Percentiles rank a stretch among this genome's conserved stretches.
phyloP scores from a whole-genome alignment of 73 alveolate genomes.

The Paramecium octaurelia region DNA sequence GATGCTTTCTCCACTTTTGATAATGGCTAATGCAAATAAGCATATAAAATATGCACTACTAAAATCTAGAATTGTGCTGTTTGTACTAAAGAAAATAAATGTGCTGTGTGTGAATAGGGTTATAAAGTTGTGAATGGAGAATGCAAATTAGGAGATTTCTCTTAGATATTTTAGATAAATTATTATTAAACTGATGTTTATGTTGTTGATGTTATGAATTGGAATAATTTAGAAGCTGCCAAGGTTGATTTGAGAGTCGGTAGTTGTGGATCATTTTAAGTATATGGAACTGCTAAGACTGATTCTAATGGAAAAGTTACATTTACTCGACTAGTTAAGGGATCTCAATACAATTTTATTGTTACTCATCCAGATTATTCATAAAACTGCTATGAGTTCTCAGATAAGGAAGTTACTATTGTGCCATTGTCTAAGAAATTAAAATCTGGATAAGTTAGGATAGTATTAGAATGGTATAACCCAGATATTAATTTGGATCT shows the following conservation, averaged over 20 bases:
- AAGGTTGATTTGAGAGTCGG: not conserved
- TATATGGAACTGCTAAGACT: slow-evolving; percentile 13
- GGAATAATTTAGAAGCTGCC: not conserved
- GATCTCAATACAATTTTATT: not conserved
- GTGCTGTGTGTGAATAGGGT: slow-evolving; percentile 18
- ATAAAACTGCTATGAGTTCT: slow-evolving; percentile 15
- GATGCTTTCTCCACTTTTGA: not conserved
- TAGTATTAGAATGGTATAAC: slow-evolving; percentile 40
- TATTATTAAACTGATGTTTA: not conserved
- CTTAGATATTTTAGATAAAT: not conserved
- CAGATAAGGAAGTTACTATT: not conserved
- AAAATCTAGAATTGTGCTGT: not conserved
- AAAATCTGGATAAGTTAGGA: not conserved
- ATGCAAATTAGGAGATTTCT: slow-evolving; percentile 29
- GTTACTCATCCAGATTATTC: not conserved
- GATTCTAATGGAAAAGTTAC: not conserved
- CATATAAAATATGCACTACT: not conserved
- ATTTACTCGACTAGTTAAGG: not conserved
- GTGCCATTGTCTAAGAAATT: not conserved
- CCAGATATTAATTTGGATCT: not conserved
- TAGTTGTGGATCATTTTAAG: not conserved
- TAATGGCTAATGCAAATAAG: not conserved
- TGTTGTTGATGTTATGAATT: not conserved
- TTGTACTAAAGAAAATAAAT: slow-evolving; percentile 8
- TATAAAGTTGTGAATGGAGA: not conserved